Evolutionary conservation across 768 basidiomycete species (phyloP).

Genomic region (Xerocomus brunneocitrinus): DNA sequence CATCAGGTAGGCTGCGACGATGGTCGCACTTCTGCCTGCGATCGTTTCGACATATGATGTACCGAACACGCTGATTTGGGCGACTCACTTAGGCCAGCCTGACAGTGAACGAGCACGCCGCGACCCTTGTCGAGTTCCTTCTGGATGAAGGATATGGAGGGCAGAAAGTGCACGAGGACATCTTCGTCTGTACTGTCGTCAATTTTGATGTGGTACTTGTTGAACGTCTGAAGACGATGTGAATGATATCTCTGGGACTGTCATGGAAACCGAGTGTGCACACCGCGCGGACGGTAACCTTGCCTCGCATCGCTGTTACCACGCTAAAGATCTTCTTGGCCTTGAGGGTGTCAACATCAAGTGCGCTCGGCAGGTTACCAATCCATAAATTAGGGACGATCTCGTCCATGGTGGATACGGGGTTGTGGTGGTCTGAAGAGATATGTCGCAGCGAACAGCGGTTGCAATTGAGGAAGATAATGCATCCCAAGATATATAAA

Average conservation of each 20-base stretch:
- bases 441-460: neutral
- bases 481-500: neutral
- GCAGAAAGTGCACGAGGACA: slow-evolving; percentile 70
- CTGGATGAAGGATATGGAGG: slow-evolving; percentile 80
- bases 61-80: neutral
- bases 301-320: slow-evolving; percentile 68
- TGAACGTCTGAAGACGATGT: slow-evolving; percentile 56
- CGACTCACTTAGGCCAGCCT: slow-evolving; percentile 79
- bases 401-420: slow-evolving; percentile 57
- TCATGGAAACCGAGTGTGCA: slow-evolving; percentile 9
- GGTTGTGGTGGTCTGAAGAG: neutral
- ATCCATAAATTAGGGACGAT: slow-evolving; percentile 81
- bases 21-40: slow-evolving; percentile 75
- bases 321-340: slow-evolving; percentile 73
- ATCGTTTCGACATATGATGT: slow-evolving; percentile 1
- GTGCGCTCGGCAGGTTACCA: slow-evolving; percentile 70
- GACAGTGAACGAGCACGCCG: slow-evolving; percentile 86
- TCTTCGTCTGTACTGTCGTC: slow-evolving; percentile 76
- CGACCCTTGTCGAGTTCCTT: slow-evolving; percentile 69
- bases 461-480: neutral
- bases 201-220: slow-evolving; percentile 71
- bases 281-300: slow-evolving; percentile 62
- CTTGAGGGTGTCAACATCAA: slow-evolving; percentile 56
- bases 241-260: neutral
- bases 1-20: slow-evolving; percentile 90